Evolutionary conservation across 306 rosid genomes (phyloP).

Genomic region (Cicer cuneatum): DNA sequence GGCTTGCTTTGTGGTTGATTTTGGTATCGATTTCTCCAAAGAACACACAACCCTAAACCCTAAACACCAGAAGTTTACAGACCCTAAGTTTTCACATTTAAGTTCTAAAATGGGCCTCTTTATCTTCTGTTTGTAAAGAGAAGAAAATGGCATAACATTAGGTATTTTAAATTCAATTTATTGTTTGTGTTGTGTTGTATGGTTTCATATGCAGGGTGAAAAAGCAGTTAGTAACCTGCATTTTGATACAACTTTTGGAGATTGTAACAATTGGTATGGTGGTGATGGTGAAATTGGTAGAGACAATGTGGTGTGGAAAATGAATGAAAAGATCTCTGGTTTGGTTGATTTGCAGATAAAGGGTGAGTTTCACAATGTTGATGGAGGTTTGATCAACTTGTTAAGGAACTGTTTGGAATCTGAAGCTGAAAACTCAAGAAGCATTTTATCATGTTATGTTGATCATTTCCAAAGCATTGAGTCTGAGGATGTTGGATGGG

Average conservation of each 20-base stretch:
- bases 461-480: conserved; percentile 75
- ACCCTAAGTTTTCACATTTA: conserved; percentile 11
- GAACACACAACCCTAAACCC: neutral
- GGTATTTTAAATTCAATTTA: neutral
- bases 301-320: conserved; percentile 41
- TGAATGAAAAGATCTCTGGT: conserved; percentile 57
- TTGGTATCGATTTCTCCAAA: conserved; percentile 25
- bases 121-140: conserved; percentile 27
- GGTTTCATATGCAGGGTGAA: conserved; percentile 47
- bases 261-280: conserved; percentile 38
- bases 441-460: conserved; percentile 67
- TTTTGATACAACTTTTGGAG: conserved; percentile 41
- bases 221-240: conserved; percentile 45
- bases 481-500: conserved; percentile 83
- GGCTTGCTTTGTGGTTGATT: conserved; percentile 23
- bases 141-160: neutral
- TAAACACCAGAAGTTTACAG: no score
- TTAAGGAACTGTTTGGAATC: conserved; percentile 72
- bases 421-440: conserved; percentile 59
- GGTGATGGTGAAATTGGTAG: conserved; percentile 38
- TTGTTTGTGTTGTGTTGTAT: conserved; percentile 19
- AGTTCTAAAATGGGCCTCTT: neutral
- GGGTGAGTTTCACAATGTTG: conserved; percentile 59
- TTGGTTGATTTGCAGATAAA: conserved; percentile 65
- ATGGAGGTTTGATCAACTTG: conserved; percentile 68